phyloP scores from a whole-genome alignment of 2,329 filamentous ascomycete species.

The Clarireedia monteithiana region DNA sequence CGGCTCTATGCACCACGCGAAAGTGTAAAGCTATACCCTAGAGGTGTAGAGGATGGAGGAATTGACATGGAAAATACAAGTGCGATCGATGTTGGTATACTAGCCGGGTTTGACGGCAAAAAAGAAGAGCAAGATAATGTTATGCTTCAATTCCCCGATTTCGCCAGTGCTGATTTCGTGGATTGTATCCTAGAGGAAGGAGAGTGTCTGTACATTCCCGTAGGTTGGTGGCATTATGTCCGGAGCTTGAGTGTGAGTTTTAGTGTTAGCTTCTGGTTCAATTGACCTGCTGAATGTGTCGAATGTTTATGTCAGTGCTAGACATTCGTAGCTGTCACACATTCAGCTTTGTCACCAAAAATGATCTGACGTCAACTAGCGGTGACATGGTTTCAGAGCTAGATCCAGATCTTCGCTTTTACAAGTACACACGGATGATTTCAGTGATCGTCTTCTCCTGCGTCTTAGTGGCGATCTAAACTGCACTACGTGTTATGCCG shows the following conservation, averaged over 20 bases:
- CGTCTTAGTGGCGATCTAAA: too few relatives aligned
- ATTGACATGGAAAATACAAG: constrained; percentile 95
- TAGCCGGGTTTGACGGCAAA: constrained; percentile 51
- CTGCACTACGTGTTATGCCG: too few relatives aligned
- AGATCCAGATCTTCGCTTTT: too few relatives aligned
- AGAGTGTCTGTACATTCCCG: constrained; percentile 80
- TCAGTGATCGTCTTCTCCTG: too few relatives aligned
- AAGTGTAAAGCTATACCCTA: constrained; percentile 50
- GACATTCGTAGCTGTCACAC: not conserved
- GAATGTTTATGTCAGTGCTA: not conserved
- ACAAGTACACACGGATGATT: too few relatives aligned
- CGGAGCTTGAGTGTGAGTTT: constrained; percentile 78
- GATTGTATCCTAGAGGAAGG: constrained; percentile 76
- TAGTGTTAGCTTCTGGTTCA: constrained; percentile 98
- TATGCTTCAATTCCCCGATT: constrained; percentile 18
- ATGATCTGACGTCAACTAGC: too few relatives aligned
- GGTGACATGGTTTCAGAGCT: too few relatives aligned
- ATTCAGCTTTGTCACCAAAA: too few relatives aligned
- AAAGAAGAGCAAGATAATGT: constrained; percentile 13
- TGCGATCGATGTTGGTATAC: constrained; percentile 62
- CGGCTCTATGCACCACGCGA: constrained; percentile 69
- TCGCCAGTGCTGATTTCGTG: constrained; percentile 32
- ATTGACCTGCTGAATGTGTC: constrained; percentile 27
- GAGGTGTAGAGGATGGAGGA: constrained; percentile 52
- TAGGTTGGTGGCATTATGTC: constrained; percentile 98